These are phyloP conservation scores for Micractinium sp. DNA, from an alignment of 139 green algal genomes.

Conservation along the genomic window DNA sequence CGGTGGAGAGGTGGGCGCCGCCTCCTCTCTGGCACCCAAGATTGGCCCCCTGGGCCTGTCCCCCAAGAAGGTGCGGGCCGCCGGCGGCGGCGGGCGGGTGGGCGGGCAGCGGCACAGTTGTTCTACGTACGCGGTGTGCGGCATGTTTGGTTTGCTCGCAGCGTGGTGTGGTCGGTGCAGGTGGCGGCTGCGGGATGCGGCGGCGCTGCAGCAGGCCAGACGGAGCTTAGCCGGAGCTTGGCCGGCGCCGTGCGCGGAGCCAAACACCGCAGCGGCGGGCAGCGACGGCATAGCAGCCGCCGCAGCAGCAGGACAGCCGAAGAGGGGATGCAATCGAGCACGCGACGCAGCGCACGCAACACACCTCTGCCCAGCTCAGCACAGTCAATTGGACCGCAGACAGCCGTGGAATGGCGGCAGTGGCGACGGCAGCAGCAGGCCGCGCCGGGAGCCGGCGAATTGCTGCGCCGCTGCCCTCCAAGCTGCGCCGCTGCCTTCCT, in stretches of 20 bases:
- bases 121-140: not conserved
- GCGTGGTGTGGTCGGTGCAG: not conserved
- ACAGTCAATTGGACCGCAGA: not conserved
- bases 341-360: too few species aligned
- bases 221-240: too few species aligned
- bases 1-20: conserved; percentile 97
- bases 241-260: not conserved
- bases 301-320: too few species aligned
- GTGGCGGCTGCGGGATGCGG: not conserved
- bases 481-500: not conserved
- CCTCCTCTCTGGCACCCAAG: conserved; percentile 98
- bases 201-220: not conserved
- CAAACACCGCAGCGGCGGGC: not conserved
- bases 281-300: not conserved
- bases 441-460: too few species aligned
- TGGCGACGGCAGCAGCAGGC: too few species aligned
- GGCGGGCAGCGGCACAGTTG: not conserved
- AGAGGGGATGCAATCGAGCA: too few species aligned
- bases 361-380: too few species aligned
- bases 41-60: conserved; percentile 99
- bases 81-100: not conserved
- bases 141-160: not conserved
- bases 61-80: conserved; percentile 96
- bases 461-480: not conserved
- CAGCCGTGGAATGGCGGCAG: too few species aligned